Evolutionary conservation across 78 protist genomes (phyloP).

Genomic region (Tieghemostelium lacteum): DNA sequence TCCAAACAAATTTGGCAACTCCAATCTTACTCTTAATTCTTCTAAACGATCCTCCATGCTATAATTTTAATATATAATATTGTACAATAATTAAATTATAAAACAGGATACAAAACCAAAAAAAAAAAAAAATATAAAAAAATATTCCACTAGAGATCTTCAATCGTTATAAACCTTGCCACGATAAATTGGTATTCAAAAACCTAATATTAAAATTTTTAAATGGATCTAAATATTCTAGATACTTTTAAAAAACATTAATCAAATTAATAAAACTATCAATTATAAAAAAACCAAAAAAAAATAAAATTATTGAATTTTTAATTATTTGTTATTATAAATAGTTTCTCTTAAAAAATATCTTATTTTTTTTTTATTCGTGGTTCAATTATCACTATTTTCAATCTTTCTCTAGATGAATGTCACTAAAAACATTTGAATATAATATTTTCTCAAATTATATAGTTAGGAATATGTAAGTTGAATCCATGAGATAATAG

Average conservation of each 20-base stretch:
- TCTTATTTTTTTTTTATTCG: not conserved
- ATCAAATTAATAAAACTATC: not conserved
- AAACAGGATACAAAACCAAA: too few relatives aligned
- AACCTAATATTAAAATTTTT: too few relatives aligned
- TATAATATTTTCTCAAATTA: too few relatives aligned
- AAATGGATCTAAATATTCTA: not conserved
- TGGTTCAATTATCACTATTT: too few relatives aligned
- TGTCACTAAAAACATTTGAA: not conserved
- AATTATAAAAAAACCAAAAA: too few relatives aligned
- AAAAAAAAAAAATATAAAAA: too few relatives aligned
- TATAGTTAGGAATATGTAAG: too few relatives aligned
- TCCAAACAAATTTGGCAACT: not conserved
- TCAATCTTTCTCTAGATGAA: not conserved
- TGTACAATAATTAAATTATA: too few relatives aligned
- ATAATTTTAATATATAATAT: not conserved
- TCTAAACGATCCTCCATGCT: constrained; percentile 76
- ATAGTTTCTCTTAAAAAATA: not conserved
- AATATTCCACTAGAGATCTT: too few relatives aligned
- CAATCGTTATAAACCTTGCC: too few relatives aligned
- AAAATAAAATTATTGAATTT: not conserved
- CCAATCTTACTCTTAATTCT: constrained; percentile 24
- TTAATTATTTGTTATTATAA: not conserved
- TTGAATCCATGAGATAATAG: too few relatives aligned
- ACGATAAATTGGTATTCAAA: too few relatives aligned
- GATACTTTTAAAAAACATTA: not conserved